Base-by-base conservation (phyloP, 2,329 filamentous ascomycete genomes). In the Penicillium decumbens region DNA sequence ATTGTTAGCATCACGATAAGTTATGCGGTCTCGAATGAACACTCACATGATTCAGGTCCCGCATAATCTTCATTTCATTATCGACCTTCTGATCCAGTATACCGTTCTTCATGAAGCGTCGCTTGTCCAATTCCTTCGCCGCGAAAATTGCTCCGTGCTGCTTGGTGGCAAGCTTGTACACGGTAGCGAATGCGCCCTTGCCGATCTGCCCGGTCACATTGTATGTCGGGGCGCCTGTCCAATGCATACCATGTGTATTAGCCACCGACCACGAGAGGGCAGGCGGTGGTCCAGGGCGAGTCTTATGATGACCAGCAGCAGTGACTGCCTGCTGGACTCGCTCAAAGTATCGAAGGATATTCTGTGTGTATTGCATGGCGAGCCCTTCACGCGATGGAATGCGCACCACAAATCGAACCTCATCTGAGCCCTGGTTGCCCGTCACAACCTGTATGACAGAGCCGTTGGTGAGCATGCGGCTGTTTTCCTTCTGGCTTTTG, bases 1-100 rank as follows among this genome's bases (percentile, higher is more conserved):
- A 18, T 40, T 38, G 50, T 62, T 35, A 55, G 51, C 38, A 40
- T n/a, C 10, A 8, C 24, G 9, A 5, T 9, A 13, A 24, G n/a
- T 13, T n/a, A 15, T 9, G 28, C 4, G 32, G 7, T 20, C 4
- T 37, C 20, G 7, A 41, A 8, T 15, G n/a, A n/a, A 28, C 13
- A 55, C 86, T 78, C 74, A 90, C 87, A 74, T 98, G 93, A 46
- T 84, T 77, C 44, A 97, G 80, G 46, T 78, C 80, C 62, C 86
- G 83, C 89, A 98, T 97, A 61, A 98, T 97, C 57, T 83, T 87
- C 85, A 98, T 92, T 72, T 98, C 93, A 61, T 95, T 96, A 65
- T 96, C 89, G 12, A 97, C 87, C 68, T 95, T 95, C 58, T 90
- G 85, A 62, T 95, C 90, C 20, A 95, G 72, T 18, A 91, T 78